Conservation (phyloP, 371 early-diverging fungal species). For the Massospora cicadina region DNA sequence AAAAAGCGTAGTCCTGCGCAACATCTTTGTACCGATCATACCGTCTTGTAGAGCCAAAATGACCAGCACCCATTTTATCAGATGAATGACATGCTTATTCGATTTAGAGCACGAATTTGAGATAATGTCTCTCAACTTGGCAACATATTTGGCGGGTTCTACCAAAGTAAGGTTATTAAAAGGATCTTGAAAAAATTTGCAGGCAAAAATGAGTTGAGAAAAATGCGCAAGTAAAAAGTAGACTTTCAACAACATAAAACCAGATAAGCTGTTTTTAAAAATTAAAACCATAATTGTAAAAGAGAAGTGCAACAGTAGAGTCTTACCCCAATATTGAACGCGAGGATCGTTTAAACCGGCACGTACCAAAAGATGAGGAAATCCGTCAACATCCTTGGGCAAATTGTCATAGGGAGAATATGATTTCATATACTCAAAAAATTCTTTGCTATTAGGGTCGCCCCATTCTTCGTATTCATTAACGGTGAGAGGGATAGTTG, state of each 20-base stretch:
- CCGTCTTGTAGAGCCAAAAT: conserved; percentile 10
- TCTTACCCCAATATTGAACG: conserved; percentile 23
- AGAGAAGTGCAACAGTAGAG: not conserved
- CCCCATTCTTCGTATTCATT: conserved; percentile 36
- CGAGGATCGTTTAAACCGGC: conserved; percentile 45
- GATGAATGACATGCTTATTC: not conserved
- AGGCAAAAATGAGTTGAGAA: not conserved
- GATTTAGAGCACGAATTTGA: not conserved
- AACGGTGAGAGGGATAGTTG: conserved; percentile 30
- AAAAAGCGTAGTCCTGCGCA: conserved; percentile 9
- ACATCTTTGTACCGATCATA: conserved; percentile 10
- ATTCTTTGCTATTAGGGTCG: conserved; percentile 21
- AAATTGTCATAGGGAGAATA: conserved; percentile 27
- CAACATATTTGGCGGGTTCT: conserved; percentile 42
- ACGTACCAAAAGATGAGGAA: conserved; percentile 34
- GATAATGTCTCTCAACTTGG: conserved; percentile 22
- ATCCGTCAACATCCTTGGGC: conserved; percentile 12
- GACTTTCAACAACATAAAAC: too few species aligned
- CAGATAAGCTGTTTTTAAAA: too few species aligned
- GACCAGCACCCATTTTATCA: conserved; percentile 11
- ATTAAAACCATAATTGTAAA: not conserved
- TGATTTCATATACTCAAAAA: conserved; percentile 23
- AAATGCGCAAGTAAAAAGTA: too few species aligned
- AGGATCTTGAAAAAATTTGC: not conserved
- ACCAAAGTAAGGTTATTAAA: conserved; percentile 14